Conservation (phyloP, 2,329 filamentous ascomycete genomes). For the Fusarium chuoi region DNA sequence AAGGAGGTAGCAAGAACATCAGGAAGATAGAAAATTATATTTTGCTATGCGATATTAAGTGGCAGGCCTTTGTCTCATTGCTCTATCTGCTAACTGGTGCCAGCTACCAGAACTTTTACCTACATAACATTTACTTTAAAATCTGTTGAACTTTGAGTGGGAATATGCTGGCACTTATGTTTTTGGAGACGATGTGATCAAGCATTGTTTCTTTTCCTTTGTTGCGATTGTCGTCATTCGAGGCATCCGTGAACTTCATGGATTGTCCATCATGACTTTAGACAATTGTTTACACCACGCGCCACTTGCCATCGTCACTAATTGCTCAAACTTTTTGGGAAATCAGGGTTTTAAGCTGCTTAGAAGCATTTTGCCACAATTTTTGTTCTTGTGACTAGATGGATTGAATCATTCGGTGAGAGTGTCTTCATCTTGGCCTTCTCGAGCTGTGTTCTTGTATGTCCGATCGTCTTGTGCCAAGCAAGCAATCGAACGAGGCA, state of each 20-base stretch:
- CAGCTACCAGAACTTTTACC: neutral
- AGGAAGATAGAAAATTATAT: too few species aligned
- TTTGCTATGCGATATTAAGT: too few species aligned
- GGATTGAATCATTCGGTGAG: too few species aligned
- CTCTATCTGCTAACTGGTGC: neutral
- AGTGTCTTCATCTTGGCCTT: neutral
- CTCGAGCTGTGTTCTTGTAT: neutral
- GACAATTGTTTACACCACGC: neutral
- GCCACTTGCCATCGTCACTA: neutral
- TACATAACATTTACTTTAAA: neutral
- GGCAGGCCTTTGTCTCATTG: neutral
- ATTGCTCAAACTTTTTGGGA: neutral
- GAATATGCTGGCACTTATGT: neutral
- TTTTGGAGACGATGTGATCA: neutral
- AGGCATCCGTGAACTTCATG: neutral
- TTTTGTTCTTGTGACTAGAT: neutral
- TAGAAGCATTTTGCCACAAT: rapidly evolving
- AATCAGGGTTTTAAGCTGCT: neutral
- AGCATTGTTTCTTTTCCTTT: neutral
- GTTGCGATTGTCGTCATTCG: neutral
- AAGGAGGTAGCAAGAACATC: too few species aligned
- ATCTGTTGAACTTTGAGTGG: too few species aligned
- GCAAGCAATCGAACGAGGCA: neutral
- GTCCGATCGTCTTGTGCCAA: neutral
- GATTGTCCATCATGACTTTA: neutral